These are phyloP conservation scores for Globisporangium radiosum DNA, from an alignment of 352 stramenopile genomes.

Conservation along the genomic window DNA sequence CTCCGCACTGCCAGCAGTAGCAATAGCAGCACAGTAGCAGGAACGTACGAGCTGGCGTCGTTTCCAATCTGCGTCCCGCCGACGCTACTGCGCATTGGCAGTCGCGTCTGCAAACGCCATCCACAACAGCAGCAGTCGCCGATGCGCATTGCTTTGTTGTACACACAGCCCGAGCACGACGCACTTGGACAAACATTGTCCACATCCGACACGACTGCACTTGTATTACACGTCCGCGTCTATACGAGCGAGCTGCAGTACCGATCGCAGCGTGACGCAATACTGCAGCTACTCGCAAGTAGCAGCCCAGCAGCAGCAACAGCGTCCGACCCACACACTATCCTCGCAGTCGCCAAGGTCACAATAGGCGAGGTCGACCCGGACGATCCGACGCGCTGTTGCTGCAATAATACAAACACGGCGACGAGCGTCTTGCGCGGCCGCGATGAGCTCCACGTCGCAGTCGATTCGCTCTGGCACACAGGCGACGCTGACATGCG, in stretches of 20 bases:
- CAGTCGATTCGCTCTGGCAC: conserved; percentile 12
- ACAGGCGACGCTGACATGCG: background rate
- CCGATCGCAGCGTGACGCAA: conserved; percentile 6
- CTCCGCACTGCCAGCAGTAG: background rate
- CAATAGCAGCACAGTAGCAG: background rate
- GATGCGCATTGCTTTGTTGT: conserved; percentile 5
- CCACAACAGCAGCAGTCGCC: background rate
- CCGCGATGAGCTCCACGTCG: conserved; percentile 8
- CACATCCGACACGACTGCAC: background rate
- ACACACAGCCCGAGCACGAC: conserved; percentile 3
- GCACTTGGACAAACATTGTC: no score
- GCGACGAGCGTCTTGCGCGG: conserved; percentile 7
- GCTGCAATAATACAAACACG: conserved; percentile 8
- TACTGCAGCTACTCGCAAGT: conserved; percentile 6
- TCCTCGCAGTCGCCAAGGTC: conserved; percentile 8
- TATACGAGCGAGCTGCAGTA: conserved; percentile 10
- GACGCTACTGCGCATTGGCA: conserved; percentile 12
- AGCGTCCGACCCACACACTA: background rate
- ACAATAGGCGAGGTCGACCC: background rate
- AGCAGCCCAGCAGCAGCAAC: background rate
- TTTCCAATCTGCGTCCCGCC: conserved; percentile 23
- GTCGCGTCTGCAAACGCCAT: background rate
- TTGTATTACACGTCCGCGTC: conserved; percentile 11
- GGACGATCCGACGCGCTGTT: background rate
- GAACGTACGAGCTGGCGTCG: conserved; percentile 11